Base-by-base conservation (phyloP, 2,329 filamentous ascomycete species). In the Ilyonectria sp. region DNA sequence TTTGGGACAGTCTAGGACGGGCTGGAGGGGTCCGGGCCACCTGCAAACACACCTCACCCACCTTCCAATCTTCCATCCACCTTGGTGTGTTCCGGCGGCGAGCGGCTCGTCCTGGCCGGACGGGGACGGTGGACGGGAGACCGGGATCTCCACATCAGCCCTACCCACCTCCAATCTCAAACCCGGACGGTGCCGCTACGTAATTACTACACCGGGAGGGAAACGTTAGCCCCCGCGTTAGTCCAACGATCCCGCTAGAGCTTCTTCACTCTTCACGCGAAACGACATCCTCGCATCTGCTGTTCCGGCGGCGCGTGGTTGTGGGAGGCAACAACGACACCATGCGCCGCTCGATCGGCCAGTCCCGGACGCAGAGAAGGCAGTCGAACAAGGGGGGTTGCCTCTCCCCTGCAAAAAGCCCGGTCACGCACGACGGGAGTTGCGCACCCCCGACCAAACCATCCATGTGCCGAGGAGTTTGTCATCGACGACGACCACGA, bases 381-480 rank as follows among this genome's bases (percentile, higher is more conserved):
- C 57, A 63, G 46, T 60, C 52, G 67, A 71, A 62, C 72, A 74
- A 72, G 71, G 69, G 61, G 67, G 67, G 29, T 63, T 65, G 43
- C 46, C 11, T 47, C 23, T 47, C 19, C 44, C 59, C 50, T 52
- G 65, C 55, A 55, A 55, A 63, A 43, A 60, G 46, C 59, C 63
- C 63, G 60, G 65, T 70, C 60, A 62, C 60, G 50, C 65, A 70
- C 65, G 47, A 67, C 65, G 72, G 72, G 71, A 74, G 71, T 75
- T 71, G 57, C 57, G 65, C 40, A 59, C 63, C 31, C 47, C 31
- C 49, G 70, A 71, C 69, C 62, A 62, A 65, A 71, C 53, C 53
- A 54, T 57, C 68, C 65, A 75, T 74, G 72, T 74, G 72, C 72
- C 71, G 72, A 72, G 67, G 65, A 58, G 67, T 61, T 68, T 60